Evolutionary conservation across 2,329 filamentous ascomycete genomes (phyloP).

Genomic region (Penicillium hesseltinei): DNA sequence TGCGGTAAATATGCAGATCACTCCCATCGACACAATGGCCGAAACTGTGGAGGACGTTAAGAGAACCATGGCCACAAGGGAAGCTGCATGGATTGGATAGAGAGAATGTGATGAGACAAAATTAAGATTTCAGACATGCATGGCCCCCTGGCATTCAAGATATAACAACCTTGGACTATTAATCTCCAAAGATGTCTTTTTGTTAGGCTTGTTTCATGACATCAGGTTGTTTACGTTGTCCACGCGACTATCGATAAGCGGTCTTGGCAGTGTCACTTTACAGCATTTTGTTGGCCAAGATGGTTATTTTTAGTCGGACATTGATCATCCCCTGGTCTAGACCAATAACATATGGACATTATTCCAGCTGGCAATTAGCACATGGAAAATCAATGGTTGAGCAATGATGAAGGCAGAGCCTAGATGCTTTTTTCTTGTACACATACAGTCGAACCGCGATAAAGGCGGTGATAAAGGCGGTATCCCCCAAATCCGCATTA

Average conservation of each 20-base stretch:
- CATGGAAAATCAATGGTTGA: too few relatives aligned
- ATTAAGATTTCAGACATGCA: constrained; percentile 17
- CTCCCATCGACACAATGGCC: constrained; percentile 42
- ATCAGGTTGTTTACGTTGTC: constrained; percentile 36
- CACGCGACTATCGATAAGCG: constrained; percentile 42
- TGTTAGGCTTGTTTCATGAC: constrained; percentile 19
- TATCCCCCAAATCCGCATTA: background rate
- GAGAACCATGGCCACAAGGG: constrained; percentile 42
- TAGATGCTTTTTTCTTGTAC: background rate
- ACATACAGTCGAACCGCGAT: too few relatives aligned
- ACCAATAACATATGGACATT: background rate
- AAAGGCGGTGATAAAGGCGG: constrained; percentile 1
- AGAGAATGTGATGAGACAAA: constrained; percentile 6
- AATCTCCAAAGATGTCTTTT: background rate
- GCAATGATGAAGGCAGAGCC: background rate
- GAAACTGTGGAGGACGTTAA: constrained; percentile 47
- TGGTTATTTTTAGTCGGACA: background rate
- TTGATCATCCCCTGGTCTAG: background rate
- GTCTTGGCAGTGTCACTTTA: constrained; percentile 23
- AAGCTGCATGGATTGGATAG: constrained; percentile 16
- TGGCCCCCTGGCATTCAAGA: background rate
- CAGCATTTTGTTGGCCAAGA: background rate
- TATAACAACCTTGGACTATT: background rate
- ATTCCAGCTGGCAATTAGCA: background rate
- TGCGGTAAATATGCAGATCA: constrained; percentile 72